Conservation (phyloP, 1,139 yeast species). For the Zygoascus sp. region DNA sequence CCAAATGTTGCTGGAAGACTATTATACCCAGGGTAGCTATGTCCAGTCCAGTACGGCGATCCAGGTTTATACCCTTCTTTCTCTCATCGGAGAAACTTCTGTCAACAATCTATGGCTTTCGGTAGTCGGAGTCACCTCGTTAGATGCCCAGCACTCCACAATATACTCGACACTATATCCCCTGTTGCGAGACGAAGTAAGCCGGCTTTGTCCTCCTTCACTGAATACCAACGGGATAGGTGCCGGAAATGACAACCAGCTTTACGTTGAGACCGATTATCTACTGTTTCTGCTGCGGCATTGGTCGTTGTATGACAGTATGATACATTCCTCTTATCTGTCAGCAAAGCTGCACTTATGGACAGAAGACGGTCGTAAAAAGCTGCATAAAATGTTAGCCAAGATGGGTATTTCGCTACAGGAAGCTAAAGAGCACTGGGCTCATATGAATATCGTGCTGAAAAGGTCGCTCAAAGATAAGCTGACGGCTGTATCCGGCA, state of each 20-base stretch:
- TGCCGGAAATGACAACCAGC: slow-evolving; percentile 65
- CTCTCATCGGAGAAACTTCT: slow-evolving; percentile 74
- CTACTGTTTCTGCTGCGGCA: slow-evolving; percentile 82
- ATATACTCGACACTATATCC: slow-evolving; percentile 73
- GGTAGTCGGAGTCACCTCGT: slow-evolving; percentile 80
- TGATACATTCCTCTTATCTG: slow-evolving; percentile 83
- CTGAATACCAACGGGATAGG: slow-evolving; percentile 30
- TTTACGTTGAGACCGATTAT: slow-evolving; percentile 68
- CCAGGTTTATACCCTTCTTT: slow-evolving; percentile 71
- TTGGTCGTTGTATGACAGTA: slow-evolving; percentile 89
- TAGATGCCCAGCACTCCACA: slow-evolving; percentile 70
- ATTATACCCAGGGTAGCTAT: slow-evolving; percentile 62
- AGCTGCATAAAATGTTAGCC: slow-evolving; percentile 86
- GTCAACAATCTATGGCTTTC: slow-evolving; percentile 78
- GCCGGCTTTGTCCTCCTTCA: slow-evolving; percentile 51
- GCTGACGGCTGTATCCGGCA: slow-evolving; percentile 63
- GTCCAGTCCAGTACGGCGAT: slow-evolving; percentile 71
- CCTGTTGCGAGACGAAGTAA: slow-evolving; percentile 75
- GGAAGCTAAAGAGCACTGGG: slow-evolving; percentile 88
- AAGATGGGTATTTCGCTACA: slow-evolving; percentile 91
- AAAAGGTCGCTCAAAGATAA: slow-evolving; percentile 69
- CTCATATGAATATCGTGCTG: slow-evolving; percentile 76
- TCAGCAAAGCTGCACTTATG: slow-evolving; percentile 82
- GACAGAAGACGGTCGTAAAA: slow-evolving; percentile 88
- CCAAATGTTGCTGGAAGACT: slow-evolving; percentile 22